Evolutionary conservation across 2,329 filamentous ascomycete species (phyloP).

Genomic region (Teratosphaeria destructans): DNA sequence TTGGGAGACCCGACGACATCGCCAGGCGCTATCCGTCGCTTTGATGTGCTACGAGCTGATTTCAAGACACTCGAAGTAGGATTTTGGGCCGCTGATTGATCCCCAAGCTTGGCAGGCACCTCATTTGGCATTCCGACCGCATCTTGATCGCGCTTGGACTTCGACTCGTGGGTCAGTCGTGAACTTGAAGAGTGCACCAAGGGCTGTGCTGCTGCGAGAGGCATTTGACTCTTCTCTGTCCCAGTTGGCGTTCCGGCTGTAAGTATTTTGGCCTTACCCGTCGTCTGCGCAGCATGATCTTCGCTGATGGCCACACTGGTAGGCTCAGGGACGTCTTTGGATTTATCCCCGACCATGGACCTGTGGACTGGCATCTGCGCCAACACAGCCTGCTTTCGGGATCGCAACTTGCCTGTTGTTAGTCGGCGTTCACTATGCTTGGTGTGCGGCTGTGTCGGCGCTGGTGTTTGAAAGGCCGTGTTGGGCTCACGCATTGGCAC

Average conservation of each 20-base stretch:
- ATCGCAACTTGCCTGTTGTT: not conserved
- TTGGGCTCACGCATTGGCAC: not conserved
- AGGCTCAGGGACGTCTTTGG: not conserved
- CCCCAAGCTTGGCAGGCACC: not conserved
- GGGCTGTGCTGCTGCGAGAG: not conserved
- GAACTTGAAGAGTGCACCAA: not conserved
- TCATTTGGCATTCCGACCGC: not conserved
- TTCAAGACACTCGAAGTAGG: not conserved
- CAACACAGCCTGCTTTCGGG: conserved; percentile 1
- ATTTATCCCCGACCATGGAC: not conserved
- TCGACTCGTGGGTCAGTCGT: not conserved
- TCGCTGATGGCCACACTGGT: not conserved
- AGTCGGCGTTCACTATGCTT: not conserved
- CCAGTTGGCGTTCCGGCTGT: not conserved
- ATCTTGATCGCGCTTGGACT: not conserved
- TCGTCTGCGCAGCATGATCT: not conserved
- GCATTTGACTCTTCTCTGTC: not conserved
- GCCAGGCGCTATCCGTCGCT: not conserved
- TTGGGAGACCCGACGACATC: not conserved
- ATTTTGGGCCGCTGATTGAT: not conserved
- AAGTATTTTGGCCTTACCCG: not conserved
- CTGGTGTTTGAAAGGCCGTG: conserved; percentile 2
- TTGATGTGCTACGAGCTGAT: not conserved
- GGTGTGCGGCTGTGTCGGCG: not conserved
- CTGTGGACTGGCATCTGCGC: conserved; percentile 1